Conservation (phyloP, 805 yeast genomes). For the Starmerella vaccinii region DNA sequence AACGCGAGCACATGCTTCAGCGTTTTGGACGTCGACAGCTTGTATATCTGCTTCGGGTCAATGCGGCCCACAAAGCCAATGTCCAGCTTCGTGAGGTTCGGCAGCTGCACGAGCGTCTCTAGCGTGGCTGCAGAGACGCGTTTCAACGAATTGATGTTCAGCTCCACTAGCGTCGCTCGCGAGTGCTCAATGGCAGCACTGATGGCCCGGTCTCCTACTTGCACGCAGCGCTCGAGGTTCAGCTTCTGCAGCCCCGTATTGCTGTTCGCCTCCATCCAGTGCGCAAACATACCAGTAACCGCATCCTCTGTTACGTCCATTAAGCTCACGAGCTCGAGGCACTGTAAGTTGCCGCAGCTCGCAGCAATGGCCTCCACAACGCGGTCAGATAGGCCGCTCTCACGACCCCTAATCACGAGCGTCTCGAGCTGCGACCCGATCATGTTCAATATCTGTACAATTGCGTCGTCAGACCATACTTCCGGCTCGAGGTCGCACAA, state of each 20-base stretch:
- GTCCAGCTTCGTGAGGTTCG: slow-evolving; percentile 59
- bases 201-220: slow-evolving; percentile 53
- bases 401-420: slow-evolving; percentile 63
- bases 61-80: slow-evolving; percentile 69
- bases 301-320: slow-evolving; percentile 65
- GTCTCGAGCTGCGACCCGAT: slow-evolving; percentile 49
- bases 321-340: slow-evolving; percentile 47
- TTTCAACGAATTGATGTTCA: slow-evolving; percentile 66
- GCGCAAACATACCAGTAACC: slow-evolving; percentile 45
- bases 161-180: slow-evolving; percentile 51
- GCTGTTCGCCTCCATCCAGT: slow-evolving; percentile 36
- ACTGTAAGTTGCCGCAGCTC: slow-evolving; percentile 41
- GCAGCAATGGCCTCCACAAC: slow-evolving; percentile 45
- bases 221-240: slow-evolving; percentile 54
- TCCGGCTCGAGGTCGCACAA: slow-evolving; percentile 56
- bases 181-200: slow-evolving; percentile 54
- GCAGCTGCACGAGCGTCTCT: slow-evolving; percentile 33
- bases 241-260: slow-evolving; percentile 49
- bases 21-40: slow-evolving; percentile 51
- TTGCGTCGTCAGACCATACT: slow-evolving; percentile 56
- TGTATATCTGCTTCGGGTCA: slow-evolving; percentile 56
- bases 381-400: slow-evolving; percentile 41
- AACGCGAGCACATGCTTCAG: slow-evolving; percentile 65
- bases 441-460: slow-evolving; percentile 44
- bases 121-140: slow-evolving; percentile 38